phyloP scores from a whole-genome alignment of 2,329 filamentous ascomycete species.

The Graphilbum fragrans region DNA sequence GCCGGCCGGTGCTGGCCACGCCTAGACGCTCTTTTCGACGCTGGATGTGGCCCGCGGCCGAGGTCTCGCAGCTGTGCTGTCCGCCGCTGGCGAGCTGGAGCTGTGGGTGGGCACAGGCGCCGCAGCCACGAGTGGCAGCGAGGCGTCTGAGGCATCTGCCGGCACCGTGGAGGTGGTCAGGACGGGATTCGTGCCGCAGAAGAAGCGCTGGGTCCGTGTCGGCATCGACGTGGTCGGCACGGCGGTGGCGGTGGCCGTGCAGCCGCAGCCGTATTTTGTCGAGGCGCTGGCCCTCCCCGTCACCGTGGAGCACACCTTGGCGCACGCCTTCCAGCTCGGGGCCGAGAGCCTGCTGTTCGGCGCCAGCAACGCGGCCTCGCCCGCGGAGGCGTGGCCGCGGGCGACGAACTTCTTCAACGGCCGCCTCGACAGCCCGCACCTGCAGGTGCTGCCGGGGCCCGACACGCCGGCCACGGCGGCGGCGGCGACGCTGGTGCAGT shows the following conservation, averaged over 20 bases:
- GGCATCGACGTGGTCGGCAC: background rate
- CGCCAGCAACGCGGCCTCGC: background rate
- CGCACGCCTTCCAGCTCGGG: too few species aligned
- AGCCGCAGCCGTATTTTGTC: too few species aligned
- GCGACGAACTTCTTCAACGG: constrained; percentile 5
- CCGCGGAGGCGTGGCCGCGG: background rate
- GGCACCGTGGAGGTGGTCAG: background rate
- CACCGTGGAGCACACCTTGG: too few species aligned
- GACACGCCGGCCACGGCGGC: background rate
- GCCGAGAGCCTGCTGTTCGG: too few species aligned
- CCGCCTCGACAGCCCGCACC: constrained; percentile 1
- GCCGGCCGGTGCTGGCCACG: background rate
- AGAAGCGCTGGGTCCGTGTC: background rate
- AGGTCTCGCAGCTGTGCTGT: background rate
- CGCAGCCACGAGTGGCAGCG: too few species aligned
- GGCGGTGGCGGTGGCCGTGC: background rate
- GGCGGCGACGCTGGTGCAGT: background rate
- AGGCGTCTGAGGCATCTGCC: too few species aligned
- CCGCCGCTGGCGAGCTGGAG: background rate
- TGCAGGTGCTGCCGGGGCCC: too few species aligned
- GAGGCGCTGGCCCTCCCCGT: too few species aligned
- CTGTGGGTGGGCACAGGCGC: background rate
- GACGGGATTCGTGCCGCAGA: background rate
- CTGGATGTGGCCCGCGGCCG: background rate
- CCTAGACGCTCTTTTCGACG: constrained; percentile 2